Evolutionary conservation across 139 green algal species (phyloP).

Genomic region (Chlorella sorokiniana): DNA sequence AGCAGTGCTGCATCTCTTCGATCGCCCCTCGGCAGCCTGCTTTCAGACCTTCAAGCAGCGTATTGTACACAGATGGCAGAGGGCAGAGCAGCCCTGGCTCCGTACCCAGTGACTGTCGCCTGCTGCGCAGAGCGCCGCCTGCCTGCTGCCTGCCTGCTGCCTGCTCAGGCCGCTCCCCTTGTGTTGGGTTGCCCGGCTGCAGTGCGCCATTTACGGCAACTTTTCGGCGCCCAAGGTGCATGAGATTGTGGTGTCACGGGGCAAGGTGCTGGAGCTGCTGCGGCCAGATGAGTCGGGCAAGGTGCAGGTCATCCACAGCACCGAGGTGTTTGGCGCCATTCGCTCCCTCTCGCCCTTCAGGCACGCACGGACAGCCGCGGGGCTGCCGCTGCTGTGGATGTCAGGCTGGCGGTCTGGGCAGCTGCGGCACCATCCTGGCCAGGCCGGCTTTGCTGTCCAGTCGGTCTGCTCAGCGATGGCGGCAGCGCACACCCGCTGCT

Average conservation of each 20-base stretch:
- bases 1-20: not conserved
- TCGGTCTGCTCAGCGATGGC: too few relatives aligned
- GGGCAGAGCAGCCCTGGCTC: not conserved
- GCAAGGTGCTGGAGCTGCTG: conserved; percentile 95
- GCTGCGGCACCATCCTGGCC: not conserved
- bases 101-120: not conserved
- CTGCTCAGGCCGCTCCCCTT: not conserved
- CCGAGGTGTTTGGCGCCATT: conserved; percentile 86
- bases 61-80: not conserved
- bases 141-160: not conserved
- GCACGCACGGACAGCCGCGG: not conserved
- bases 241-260: conserved; percentile 91
- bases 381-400: not conserved
- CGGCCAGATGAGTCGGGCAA: conserved; percentile 90
- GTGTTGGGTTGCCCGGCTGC: conserved; percentile 11
- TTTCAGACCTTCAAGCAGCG: not conserved
- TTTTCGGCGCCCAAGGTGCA: conserved; percentile 95
- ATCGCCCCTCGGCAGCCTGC: not conserved
- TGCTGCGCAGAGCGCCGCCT: not conserved
- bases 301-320: conserved; percentile 62
- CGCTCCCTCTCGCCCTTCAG: conserved; percentile 88
- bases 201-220: conserved; percentile 93
- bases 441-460: not conserved
- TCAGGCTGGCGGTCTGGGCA: not conserved
- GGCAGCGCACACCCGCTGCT: not conserved